Evolutionary conservation across 257 asterid genomes (phyloP).

Genomic region (Eucommia ulmoides): DNA sequence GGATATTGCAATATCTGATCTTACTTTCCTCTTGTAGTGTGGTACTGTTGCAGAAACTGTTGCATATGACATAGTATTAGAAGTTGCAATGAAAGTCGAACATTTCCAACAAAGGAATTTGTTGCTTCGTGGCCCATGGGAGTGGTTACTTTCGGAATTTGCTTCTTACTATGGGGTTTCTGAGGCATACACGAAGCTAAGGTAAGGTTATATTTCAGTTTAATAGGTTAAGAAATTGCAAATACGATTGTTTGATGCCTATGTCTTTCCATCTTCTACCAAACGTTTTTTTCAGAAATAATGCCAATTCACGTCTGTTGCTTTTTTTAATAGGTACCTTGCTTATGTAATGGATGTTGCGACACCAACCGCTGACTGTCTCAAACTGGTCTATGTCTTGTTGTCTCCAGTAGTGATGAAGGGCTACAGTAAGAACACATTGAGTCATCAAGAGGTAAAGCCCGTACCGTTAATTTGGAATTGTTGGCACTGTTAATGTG

Average conservation of each 20-base stretch:
- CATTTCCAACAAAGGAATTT: constrained; percentile 35
- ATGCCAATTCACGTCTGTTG: too few species aligned
- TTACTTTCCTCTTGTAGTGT: constrained; percentile 16
- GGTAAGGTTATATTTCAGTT: constrained; percentile 15
- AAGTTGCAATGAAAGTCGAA: constrained; percentile 39
- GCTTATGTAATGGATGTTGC: constrained; percentile 54
- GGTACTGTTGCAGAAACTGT: constrained; percentile 50
- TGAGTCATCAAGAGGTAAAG: constrained; percentile 48
- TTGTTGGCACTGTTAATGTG: neutral
- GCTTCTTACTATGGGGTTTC: constrained; percentile 44
- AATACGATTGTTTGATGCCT: too few species aligned
- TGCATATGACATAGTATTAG: constrained; percentile 40
- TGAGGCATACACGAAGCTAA: constrained; percentile 40
- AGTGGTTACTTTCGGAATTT: constrained; percentile 42
- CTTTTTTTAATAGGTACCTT: constrained; percentile 38
- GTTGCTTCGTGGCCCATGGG: constrained; percentile 38
- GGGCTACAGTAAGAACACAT: constrained; percentile 25
- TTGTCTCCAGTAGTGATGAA: constrained; percentile 35
- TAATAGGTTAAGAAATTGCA: too few species aligned
- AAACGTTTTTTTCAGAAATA: too few species aligned
- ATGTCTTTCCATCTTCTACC: too few species aligned
- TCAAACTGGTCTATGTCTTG: constrained; percentile 24
- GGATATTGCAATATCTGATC: constrained; percentile 7
- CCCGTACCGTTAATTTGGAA: neutral
- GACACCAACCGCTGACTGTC: constrained; percentile 45